Percentiles rank a stretch among this genome's conserved stretches.
phyloP scores from a whole-genome alignment of 805 yeast species.

The Pichia scutulata region DNA sequence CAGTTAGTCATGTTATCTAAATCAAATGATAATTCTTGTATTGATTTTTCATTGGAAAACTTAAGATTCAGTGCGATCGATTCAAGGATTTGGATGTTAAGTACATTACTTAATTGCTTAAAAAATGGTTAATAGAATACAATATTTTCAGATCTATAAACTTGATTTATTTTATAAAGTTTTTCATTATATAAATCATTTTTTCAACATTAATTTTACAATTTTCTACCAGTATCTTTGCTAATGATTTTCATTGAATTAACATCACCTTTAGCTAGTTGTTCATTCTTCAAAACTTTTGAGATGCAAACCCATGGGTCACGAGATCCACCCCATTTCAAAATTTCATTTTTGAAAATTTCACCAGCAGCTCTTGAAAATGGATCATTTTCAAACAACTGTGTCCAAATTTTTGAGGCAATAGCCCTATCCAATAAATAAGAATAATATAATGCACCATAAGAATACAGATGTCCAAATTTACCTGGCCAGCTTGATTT shows the following conservation, averaged over 20 bases:
- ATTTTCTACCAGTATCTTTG: background rate
- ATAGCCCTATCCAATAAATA: conserved; percentile 88
- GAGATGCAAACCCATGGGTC: conserved; percentile 87
- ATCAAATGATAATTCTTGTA: conserved; percentile 4
- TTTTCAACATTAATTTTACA: background rate
- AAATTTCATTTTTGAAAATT: conserved; percentile 56
- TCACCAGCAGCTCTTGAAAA: conserved; percentile 68
- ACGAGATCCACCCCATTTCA: conserved; percentile 90
- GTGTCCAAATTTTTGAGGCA: conserved; percentile 77
- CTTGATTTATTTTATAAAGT: too few relatives aligned
- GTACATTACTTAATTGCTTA: conserved; percentile 26
- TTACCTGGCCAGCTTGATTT: conserved; percentile 87
- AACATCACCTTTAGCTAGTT: conserved; percentile 50
- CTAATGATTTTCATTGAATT: conserved; percentile 8
- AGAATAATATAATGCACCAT: conserved; percentile 91
- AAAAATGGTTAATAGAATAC: conserved; percentile 9
- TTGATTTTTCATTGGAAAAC: conserved; percentile 22
- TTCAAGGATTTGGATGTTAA: conserved; percentile 39
- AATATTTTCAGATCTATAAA: background rate
- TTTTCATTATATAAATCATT: too few relatives aligned
- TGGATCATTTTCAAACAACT: conserved; percentile 64
- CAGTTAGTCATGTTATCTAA: conserved; percentile 26
- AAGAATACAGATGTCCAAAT: conserved; percentile 87
- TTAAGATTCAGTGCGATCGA: conserved; percentile 41
- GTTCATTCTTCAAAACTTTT: conserved; percentile 61